A percentile compares a stretch with the other conserved stretches of the same genome.
Evolutionary conservation across 2,329 filamentous ascomycete genomes (phyloP).

Genomic region (Mollisia scopiformis): DNA sequence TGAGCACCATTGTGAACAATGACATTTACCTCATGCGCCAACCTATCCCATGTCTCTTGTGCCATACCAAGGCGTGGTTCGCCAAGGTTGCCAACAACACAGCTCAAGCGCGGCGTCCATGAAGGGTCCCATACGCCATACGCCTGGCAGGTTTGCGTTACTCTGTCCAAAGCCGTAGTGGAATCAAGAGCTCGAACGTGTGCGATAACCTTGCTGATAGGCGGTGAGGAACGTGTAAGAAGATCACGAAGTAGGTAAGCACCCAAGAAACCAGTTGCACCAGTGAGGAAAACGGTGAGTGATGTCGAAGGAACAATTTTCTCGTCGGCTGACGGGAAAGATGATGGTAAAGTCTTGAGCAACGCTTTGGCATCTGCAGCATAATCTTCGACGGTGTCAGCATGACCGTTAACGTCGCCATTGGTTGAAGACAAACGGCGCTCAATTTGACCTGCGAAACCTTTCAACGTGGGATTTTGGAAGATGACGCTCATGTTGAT

Average conservation of each 20-base stretch:
- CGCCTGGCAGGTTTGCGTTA: slow-evolving; percentile 68
- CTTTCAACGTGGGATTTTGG: slow-evolving; percentile 61
- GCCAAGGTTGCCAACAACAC: slow-evolving; percentile 74
- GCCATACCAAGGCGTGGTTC: slow-evolving; percentile 75
- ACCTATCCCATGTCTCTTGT: slow-evolving; percentile 62
- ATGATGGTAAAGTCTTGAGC: slow-evolving; percentile 41
- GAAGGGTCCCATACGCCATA: slow-evolving; percentile 79
- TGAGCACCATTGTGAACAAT: slow-evolving; percentile 82
- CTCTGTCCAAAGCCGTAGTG: slow-evolving; percentile 62
- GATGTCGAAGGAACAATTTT: slow-evolving; percentile 36
- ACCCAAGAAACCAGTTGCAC: slow-evolving; percentile 88
- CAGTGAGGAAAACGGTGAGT: slow-evolving; percentile 77
- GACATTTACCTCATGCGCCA: slow-evolving; percentile 70
- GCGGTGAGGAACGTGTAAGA: slow-evolving; percentile 59
- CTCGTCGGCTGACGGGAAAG: slow-evolving; percentile 40
- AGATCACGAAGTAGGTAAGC: slow-evolving; percentile 79
- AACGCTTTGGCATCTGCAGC: slow-evolving; percentile 44
- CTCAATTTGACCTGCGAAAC: slow-evolving; percentile 56
- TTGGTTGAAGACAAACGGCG: slow-evolving; percentile 36
- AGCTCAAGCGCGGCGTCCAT: slow-evolving; percentile 68
- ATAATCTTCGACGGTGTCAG: slow-evolving; percentile 51
- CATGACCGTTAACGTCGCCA: slow-evolving; percentile 35
- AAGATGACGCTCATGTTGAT: slow-evolving; percentile 74
- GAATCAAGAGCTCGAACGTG: slow-evolving; percentile 73
- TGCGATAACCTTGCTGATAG: slow-evolving; percentile 65